Evolutionary conservation across 257 asterid genomes (phyloP).

Genomic region (Cinchona pubescens): DNA sequence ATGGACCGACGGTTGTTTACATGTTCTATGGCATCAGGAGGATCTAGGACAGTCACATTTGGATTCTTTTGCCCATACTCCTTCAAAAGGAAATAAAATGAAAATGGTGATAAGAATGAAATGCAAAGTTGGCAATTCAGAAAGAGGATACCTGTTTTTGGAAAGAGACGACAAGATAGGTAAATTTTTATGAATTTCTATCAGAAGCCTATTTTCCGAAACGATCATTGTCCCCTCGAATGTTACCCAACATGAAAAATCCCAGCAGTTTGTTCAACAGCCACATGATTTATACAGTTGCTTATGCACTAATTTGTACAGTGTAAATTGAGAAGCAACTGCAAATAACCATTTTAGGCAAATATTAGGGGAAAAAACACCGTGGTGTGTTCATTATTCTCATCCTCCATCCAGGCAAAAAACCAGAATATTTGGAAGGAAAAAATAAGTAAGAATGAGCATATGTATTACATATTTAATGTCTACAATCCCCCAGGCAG

Average conservation of each 20-base stretch:
- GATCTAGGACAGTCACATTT: constrained; percentile 84
- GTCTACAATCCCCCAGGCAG: not conserved
- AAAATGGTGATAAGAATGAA: constrained; percentile 1
- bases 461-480: not conserved
- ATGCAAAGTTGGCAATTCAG: not conserved
- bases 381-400: not conserved
- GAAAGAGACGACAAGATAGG: not conserved
- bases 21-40: constrained; percentile 85
- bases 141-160: not conserved
- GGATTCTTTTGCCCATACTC: constrained; percentile 79
- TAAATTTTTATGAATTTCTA: not conserved
- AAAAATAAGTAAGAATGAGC: too few relatives aligned
- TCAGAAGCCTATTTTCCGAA: not conserved
- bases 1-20: constrained; percentile 85
- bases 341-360: not conserved
- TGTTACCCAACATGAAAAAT: not conserved
- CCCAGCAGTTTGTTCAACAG: not conserved
- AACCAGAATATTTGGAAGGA: not conserved
- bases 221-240: not conserved
- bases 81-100: constrained; percentile 38
- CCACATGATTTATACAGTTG: not conserved
- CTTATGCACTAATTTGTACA: not conserved
- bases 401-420: not conserved
- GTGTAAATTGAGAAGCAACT: not conserved
- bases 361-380: not conserved